Evolutionary conservation across 495 filamentous ascomycete genomes (phyloP).

Genomic region (Amniculicola lignicola): DNA sequence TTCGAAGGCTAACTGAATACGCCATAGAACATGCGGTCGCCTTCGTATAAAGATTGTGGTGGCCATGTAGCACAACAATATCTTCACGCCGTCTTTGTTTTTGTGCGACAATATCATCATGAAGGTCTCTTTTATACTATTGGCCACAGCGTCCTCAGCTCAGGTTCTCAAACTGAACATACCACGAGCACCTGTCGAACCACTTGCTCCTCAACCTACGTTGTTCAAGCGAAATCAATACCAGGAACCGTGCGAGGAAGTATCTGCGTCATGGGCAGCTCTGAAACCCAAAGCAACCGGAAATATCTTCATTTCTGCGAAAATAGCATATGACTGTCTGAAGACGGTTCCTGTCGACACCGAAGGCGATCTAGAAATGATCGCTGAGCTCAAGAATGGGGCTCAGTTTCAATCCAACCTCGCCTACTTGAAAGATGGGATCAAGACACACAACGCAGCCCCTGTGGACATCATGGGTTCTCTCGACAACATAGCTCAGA

Average conservation of each 20-base stretch:
- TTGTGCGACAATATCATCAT: too few species aligned
- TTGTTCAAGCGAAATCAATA: slow-evolving; percentile 1
- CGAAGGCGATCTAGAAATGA: slow-evolving; percentile 43
- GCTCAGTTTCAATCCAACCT: slow-evolving; percentile 47
- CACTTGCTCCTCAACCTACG: too few species aligned
- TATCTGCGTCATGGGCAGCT: slow-evolving; percentile 44
- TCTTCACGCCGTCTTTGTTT: too few species aligned
- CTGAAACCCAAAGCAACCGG: slow-evolving; percentile 24
- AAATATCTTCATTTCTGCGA: slow-evolving; percentile 38
- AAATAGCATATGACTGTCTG: slow-evolving; percentile 46
- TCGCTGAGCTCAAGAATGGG: slow-evolving; percentile 44
- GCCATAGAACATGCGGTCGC: too few species aligned
- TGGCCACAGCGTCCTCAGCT: too few species aligned
- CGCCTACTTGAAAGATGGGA: slow-evolving; percentile 46
- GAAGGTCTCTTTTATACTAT: too few species aligned
- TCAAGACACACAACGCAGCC: slow-evolving; percentile 44
- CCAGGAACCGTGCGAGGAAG: slow-evolving; percentile 41
- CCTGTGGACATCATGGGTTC: slow-evolving; percentile 45
- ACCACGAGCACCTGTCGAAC: too few species aligned
- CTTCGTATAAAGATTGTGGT: too few species aligned
- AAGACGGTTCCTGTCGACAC: slow-evolving; percentile 48
- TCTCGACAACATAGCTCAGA: slow-evolving; percentile 39
- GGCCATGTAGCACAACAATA: too few species aligned
- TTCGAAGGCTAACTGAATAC: too few species aligned
- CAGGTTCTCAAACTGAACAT: too few species aligned